Base-by-base conservation (phyloP, 495 filamentous ascomycete species). In the Staphylotrichum longicolle region DNA sequence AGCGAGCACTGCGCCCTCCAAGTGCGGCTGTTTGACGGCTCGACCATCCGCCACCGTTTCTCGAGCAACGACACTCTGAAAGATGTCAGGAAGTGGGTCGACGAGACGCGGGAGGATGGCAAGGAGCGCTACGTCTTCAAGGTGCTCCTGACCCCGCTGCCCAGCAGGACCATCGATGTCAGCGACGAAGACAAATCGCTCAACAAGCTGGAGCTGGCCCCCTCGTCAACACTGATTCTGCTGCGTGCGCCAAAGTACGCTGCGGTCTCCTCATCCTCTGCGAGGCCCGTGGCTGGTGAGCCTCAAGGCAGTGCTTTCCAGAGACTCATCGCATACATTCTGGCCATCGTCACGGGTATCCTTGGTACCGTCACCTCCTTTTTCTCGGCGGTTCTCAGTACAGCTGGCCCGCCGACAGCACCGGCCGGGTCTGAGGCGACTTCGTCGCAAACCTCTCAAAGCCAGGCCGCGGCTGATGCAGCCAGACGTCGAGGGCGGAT, bases 11-110 rank as follows among this genome's bases (percentile, higher is more conserved):
- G 82, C 63, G 83, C 88, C 11, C 73, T 98, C 6, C 92, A 94
- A 66, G 84, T 96, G 45, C 86, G 93, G 2, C 77, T 96, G 0
- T 88, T 96, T 45, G 91, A 96, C 69, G 93, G 93, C 11, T 84
- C 84, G 37, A 91, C 84, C 12, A 83, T 97, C 51, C 85, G 90
- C 37, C 78, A 78, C 33, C 85, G 81, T 27, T 96, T 98, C 70
- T 74, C 82, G 0, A 82, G 85, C 49, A 77, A 76, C 1, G 78
- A 83, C 10, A 89, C 83, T 12, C 80, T 97, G n/a, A 75, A 67
- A 6, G 83, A 89, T 44, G 89, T 98, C 3, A 82, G 93, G 4
- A 65, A 79, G 5, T 97, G 91, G 90, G 78, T 98, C 10, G 90
- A 94, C 57, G 70, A 74, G 33, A 70, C 70, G 9, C 70, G 72